Evolutionary conservation across 129 eudicot genomes (phyloP), one percentile per base, ranked within the genome.

Genomic region (Flaveria bidentis): DNA sequence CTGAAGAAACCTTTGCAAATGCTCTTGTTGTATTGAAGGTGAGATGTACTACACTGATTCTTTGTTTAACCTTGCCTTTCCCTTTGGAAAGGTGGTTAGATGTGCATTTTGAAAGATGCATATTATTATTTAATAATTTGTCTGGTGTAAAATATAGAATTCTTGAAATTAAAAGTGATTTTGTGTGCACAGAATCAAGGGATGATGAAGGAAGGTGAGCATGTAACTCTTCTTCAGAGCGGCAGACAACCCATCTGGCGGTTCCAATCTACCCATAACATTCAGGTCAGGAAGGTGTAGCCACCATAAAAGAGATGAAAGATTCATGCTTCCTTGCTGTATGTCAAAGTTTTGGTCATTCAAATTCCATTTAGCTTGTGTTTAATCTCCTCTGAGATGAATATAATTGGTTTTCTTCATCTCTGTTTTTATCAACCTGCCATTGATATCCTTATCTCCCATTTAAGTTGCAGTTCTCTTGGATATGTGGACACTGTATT

Each of bases 161-260:
- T 77, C 14, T 60, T 72, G 26, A 85, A 10, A 66, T 20, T 51
- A 23, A 78, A 62, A 14, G 63, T 47, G 67, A n/a, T 25, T 72
- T 51, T 80, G 62, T 28, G 63, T 56, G 64, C 45, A 69, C 79
- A 91, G 97, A 87, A 86, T 80, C 96, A 87, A 71, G 98, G 97
- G 69, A 91, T 94, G 98, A 90, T 94, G 90, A 94, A 88, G 81
- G 91, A 88, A 85, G 98, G 98, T 6, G 97, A 94, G 69, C 96
- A 91, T 52, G 88, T 94, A 67, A 96, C 98, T 79, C 96, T 94
- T 68, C 90, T 94, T 72, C 98, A 94, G 87, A 94, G 97, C 20
- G 98, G 98, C 22, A 85, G 85, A 68, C 91, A 89, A 67, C 96
- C 98, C 15, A 94, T 94, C 57, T 91, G 98, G 98, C 87, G 98